Evolutionary conservation across 2,329 filamentous ascomycete genomes (phyloP).

Genomic region (Pestalotiopsis sp.): DNA sequence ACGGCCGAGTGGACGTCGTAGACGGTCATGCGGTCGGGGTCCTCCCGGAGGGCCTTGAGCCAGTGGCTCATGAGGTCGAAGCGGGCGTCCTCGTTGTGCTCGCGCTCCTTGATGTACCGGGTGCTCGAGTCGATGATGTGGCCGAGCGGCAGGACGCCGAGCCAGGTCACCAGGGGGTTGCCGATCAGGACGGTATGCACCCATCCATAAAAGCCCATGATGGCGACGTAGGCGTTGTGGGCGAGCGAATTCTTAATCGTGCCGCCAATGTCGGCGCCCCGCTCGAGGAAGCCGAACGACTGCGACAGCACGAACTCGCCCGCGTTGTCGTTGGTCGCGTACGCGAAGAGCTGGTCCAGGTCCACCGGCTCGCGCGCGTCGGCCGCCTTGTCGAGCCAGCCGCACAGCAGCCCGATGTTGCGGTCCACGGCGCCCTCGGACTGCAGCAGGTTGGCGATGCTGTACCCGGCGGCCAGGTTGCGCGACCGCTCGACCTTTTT

Average conservation of each 20-base stretch:
- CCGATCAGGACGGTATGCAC: constrained; percentile 16
- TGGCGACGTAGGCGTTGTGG: constrained; percentile 13
- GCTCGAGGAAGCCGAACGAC: constrained; percentile 27
- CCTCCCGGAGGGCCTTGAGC: constrained; percentile 3
- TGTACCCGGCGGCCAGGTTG: constrained; percentile 32
- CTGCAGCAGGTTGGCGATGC: constrained; percentile 23
- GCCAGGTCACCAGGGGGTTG: constrained; percentile 19
- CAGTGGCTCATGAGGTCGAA: constrained; percentile 13
- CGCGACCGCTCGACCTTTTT: constrained; percentile 31
- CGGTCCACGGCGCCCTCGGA: constrained; percentile 17
- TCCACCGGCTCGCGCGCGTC: constrained; percentile 12
- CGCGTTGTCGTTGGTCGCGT: constrained; percentile 29
- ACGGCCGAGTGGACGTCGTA: not conserved
- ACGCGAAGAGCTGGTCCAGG: constrained; percentile 22
- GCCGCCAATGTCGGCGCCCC: constrained; percentile 25
- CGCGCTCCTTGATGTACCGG: not conserved
- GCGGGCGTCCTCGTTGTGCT: constrained; percentile 11
- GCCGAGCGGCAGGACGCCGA: constrained; percentile 16
- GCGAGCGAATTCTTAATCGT: constrained; percentile 18
- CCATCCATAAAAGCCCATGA: constrained; percentile 15
- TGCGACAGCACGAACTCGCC: constrained; percentile 32
- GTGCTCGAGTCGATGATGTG: constrained; percentile 6
- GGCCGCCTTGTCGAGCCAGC: constrained; percentile 20
- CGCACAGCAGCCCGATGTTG: constrained; percentile 16
- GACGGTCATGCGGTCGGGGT: constrained; percentile 9